A percentile compares a stretch with the other conserved stretches of the same genome.
phyloP scores from a whole-genome alignment of 2,329 filamentous ascomycete genomes.

The Metarhizium humberi region DNA sequence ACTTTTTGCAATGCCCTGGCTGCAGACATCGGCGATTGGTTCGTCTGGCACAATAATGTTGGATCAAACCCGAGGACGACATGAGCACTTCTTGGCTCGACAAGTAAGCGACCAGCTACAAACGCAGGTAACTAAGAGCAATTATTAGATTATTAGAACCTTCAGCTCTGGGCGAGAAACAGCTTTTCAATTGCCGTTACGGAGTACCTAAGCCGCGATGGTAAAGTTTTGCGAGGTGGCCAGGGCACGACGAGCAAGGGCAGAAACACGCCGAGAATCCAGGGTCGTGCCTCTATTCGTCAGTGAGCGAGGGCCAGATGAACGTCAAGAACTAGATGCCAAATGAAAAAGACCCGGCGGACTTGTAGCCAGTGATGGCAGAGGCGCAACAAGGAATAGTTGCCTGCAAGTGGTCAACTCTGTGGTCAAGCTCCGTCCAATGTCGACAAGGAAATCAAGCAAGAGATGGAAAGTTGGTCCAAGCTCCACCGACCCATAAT shows the following conservation, averaged over 20 bases:
- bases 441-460: neutral
- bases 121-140: too few relatives aligned
- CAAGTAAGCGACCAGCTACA: neutral
- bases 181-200: too few relatives aligned
- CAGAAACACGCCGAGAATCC: neutral
- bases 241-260: neutral
- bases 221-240: neutral
- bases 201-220: too few relatives aligned
- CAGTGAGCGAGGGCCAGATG: neutral
- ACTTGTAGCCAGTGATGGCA: too few relatives aligned
- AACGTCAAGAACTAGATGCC: too few relatives aligned
- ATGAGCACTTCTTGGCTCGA: neutral
- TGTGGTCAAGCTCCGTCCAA: neutral
- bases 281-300: neutral
- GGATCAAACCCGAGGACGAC: neutral
- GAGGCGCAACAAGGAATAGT: too few relatives aligned
- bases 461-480: conserved; percentile 1
- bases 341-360: too few relatives aligned
- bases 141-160: too few relatives aligned
- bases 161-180: neutral
- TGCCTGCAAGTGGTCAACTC: too few relatives aligned
- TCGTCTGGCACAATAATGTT: neutral
- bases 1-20: neutral
- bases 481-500: neutral
- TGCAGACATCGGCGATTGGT: neutral